Evolutionary conservation across 2,329 filamentous ascomycete species (phyloP).

Genomic region (Penicillium sp.): DNA sequence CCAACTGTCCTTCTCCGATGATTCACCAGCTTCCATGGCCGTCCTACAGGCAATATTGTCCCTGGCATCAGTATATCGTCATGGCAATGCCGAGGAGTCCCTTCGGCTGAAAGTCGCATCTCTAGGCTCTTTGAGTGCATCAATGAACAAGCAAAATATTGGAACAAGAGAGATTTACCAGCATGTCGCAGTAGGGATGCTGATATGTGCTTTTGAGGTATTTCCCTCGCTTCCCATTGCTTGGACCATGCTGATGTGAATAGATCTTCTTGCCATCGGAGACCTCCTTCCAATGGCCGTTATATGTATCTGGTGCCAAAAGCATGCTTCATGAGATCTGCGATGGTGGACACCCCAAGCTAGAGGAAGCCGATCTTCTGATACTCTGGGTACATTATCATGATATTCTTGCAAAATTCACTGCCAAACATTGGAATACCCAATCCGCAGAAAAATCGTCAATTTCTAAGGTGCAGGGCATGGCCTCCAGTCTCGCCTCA

Average conservation of each 20-base stretch:
- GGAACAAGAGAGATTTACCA: slow-evolving; percentile 6
- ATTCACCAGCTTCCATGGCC: slow-evolving; percentile 8
- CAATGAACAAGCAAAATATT: neutral
- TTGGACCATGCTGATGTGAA: neutral
- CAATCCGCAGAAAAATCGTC: neutral
- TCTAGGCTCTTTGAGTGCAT: neutral
- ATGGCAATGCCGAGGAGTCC: neutral
- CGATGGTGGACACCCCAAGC: slow-evolving; percentile 2
- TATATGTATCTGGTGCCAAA: slow-evolving; percentile 9
- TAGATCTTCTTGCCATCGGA: slow-evolving; percentile 4
- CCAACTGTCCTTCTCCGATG: slow-evolving; percentile 9
- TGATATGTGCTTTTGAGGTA: slow-evolving; percentile 9
- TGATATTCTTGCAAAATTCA: slow-evolving; percentile 6
- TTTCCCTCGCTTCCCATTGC: neutral
- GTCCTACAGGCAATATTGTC: slow-evolving; percentile 5
- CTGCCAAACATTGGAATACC: neutral
- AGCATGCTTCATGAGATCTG: slow-evolving; percentile 7
- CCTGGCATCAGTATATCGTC: slow-evolving; percentile 1
- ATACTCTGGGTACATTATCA: slow-evolving; percentile 7
- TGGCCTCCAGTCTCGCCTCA: neutral
- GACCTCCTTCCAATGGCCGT: slow-evolving; percentile 9
- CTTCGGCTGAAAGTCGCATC: slow-evolving; percentile 4
- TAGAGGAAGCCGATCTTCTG: slow-evolving; percentile 4
- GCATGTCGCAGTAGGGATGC: slow-evolving; percentile 3
- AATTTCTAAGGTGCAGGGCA: neutral